Evolutionary conservation across 176 grass and related monocot species (phyloP).

Genomic region (maize (Zea mays)): Zm-B73-REFERENCE-NAM-5.0 NC_050098.1:163779001-163779500

Average conservation of each 20-base stretch:
- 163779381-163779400: not conserved
- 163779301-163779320: not conserved
- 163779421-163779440: not conserved
- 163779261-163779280: conserved; percentile 30
- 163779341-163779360: conserved; percentile 13
- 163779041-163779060: conserved; percentile 27
- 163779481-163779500: not conserved
- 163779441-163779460: not conserved
- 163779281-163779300: not conserved
- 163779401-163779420: not conserved
- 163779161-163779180: conserved; percentile 24
- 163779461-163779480: not conserved
- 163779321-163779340: not conserved
- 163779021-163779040: conserved; percentile 3
- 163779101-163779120: not conserved
- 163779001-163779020: not conserved
- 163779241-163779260: conserved; percentile 21
- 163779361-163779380: not conserved
- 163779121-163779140: conserved; percentile 29
- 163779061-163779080: conserved; percentile 41
- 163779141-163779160: conserved; percentile 18
- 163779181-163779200: conserved; percentile 10
- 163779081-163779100: conserved; percentile 36
- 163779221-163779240: conserved; percentile 21
- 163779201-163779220: conserved; percentile 36